phyloP scores from a whole-genome alignment of 495 filamentous ascomycete genomes.

The Talaromyces thailandensis region DNA sequence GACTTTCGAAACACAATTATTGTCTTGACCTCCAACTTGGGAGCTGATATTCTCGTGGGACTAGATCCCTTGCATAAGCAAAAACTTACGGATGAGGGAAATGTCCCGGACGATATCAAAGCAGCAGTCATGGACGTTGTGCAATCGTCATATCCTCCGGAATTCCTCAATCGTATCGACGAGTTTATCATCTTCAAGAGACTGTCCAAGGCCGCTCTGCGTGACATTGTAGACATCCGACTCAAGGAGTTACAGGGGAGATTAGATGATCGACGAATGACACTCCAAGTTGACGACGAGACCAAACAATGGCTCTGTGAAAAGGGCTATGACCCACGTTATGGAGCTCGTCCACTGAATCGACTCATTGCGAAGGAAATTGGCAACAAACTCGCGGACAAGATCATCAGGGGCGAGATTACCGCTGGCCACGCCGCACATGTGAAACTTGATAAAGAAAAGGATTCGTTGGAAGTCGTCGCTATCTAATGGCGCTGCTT shows the following conservation, averaged over 20 bases:
- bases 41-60: conserved; percentile 39
- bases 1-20: conserved; percentile 96
- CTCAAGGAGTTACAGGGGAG: conserved; percentile 73
- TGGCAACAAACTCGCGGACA: conserved; percentile 79
- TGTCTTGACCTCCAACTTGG: conserved; percentile 90
- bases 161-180: conserved; percentile 94
- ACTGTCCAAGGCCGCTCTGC: conserved; percentile 64
- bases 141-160: conserved; percentile 65
- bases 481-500: background rate
- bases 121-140: conserved; percentile 87
- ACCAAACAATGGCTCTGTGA: conserved; percentile 82
- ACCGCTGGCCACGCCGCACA: conserved; percentile 61
- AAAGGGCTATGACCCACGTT: conserved; percentile 81
- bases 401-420: conserved; percentile 81
- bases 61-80: conserved; percentile 28
- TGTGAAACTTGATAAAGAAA: conserved; percentile 50
- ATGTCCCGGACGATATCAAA: conserved; percentile 62
- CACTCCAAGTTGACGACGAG: conserved; percentile 55
- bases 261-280: conserved; percentile 82
- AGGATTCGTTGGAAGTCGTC: conserved; percentile 24
- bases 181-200: conserved; percentile 94
- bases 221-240: conserved; percentile 91
- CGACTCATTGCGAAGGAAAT: conserved; percentile 82
- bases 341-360: conserved; percentile 90
- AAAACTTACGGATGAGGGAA: conserved; percentile 48